phyloP scores from a whole-genome alignment of 495 filamentous ascomycete genomes.

The Aspergillus steynii region DNA sequence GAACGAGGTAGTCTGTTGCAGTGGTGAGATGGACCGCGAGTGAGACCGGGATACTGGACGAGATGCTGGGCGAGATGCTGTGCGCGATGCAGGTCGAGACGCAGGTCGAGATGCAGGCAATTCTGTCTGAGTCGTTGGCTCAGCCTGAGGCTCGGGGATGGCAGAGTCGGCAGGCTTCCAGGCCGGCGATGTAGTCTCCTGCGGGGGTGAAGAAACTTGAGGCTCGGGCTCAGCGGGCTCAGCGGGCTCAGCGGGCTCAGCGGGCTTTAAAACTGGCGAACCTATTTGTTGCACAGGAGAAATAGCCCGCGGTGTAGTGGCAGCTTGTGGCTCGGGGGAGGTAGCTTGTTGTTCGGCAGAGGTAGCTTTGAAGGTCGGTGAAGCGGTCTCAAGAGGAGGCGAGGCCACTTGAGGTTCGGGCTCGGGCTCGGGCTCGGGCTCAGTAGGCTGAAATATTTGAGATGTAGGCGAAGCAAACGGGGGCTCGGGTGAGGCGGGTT shows the following conservation, averaged over 20 bases:
- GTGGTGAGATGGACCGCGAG: background rate
- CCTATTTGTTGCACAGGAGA: background rate
- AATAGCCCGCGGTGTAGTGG: background rate
- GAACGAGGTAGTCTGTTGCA: background rate
- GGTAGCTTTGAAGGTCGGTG: constrained; percentile 13
- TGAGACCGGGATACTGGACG: background rate
- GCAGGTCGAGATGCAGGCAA: background rate
- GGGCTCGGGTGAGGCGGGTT: constrained; percentile 13
- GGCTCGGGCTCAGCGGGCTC: too few species aligned
- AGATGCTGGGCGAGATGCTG: background rate
- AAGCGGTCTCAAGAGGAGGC: constrained; percentile 7
- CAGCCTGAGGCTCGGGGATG: background rate
- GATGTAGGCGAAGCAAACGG: constrained; percentile 11
- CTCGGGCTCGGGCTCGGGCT: background rate
- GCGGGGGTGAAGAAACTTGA: background rate
- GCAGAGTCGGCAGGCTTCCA: background rate
- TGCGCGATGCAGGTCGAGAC: background rate
- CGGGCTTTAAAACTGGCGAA: background rate
- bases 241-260: background rate
- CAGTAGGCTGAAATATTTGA: background rate
- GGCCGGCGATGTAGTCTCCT: background rate
- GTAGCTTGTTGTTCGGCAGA: constrained; percentile 2
- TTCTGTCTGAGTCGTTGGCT: background rate
- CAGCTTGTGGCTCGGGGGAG: background rate
- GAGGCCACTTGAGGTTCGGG: constrained; percentile 9